Evolutionary conservation across 257 asterid genomes (phyloP), one percentile per base, ranked within the genome.

Genomic region (Capsicum rhomboideum): DNA sequence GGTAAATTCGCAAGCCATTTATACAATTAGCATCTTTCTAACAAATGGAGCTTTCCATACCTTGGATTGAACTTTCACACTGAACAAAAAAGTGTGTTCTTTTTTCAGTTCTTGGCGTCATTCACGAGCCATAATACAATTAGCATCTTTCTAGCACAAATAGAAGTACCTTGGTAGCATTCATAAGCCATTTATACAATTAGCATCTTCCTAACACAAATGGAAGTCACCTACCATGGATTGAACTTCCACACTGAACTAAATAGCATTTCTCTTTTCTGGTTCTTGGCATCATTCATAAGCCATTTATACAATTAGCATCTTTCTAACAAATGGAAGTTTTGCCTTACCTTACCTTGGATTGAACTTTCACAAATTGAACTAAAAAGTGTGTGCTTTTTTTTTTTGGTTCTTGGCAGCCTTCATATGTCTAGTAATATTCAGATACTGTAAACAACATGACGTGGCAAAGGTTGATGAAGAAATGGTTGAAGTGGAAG

Each of bases 401-500:
- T 85, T 6, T 3, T 55, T 88, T 12, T 0, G 79, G 2, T 82
- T n/a, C 85, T 85, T 92, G 46, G 95, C 97, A 97, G 99, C 91
- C 82, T 95, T 97, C 85, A 75, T 97, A 88, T 90, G 93, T 75
- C 88, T 95, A 28, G 99, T 95, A 85, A 84, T 95, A 86, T 84
- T 93, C n/a, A 91, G 95, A 90, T 95, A 92, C 81, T 88, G 87
- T 64, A 88, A 91, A 87, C 97, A 97, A 79, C 84, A 86, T 14
- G 53, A 84, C n/a, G 91, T 83, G 85, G 88, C 59, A 78, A 83
- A 26, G 14, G 82, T 68, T 18, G 94, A 82, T 18, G 94, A 85
- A n/a, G 91, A 82, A 20, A 80, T 20, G 14, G 83, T 5, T 12
- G 85, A 23, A 50, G 86, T 20, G n/a, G 83, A 64, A 50, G 50